Evolutionary conservation across 2,329 filamentous ascomycete genomes (phyloP).

Genomic region (Tolypocladium ovalisporum): DNA sequence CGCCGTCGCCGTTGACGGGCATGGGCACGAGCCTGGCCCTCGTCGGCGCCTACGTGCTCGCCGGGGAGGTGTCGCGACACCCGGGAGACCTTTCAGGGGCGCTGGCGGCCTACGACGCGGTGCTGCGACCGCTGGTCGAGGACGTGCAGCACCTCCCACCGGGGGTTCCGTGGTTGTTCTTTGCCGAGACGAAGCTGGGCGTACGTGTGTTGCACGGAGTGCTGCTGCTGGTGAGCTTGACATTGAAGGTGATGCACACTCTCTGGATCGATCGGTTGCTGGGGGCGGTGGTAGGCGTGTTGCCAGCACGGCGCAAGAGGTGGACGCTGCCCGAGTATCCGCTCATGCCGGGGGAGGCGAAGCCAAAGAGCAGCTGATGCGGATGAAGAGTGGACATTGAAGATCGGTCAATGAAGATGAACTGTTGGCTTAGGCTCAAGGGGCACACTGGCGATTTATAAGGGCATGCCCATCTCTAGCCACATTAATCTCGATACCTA

Average conservation of each 20-base stretch:
- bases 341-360: neutral
- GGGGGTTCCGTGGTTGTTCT: conserved; percentile 13
- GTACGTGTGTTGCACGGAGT: conserved; percentile 11
- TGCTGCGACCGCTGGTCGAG: conserved; percentile 27
- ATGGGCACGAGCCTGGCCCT: conserved; percentile 36
- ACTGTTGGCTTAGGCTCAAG: neutral
- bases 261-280: neutral
- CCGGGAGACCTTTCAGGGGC: conserved; percentile 14
- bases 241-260: neutral
- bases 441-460: neutral
- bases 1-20: conserved; percentile 33
- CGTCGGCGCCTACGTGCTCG: conserved; percentile 37
- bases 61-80: conserved; percentile 28
- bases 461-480: neutral
- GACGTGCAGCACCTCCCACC: conserved; percentile 23
- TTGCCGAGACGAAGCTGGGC: conserved; percentile 15
- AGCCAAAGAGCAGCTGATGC: neutral
- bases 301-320: neutral
- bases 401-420: neutral
- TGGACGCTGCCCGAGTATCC: conserved; percentile 1
- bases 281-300: neutral
- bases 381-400: neutral
- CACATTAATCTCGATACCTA: no score
- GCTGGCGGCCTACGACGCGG: conserved; percentile 26
- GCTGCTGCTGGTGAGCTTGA: neutral